phyloP scores from a whole-genome alignment of 2,329 filamentous ascomycete species.

The Epicoccum nigrum region DNA sequence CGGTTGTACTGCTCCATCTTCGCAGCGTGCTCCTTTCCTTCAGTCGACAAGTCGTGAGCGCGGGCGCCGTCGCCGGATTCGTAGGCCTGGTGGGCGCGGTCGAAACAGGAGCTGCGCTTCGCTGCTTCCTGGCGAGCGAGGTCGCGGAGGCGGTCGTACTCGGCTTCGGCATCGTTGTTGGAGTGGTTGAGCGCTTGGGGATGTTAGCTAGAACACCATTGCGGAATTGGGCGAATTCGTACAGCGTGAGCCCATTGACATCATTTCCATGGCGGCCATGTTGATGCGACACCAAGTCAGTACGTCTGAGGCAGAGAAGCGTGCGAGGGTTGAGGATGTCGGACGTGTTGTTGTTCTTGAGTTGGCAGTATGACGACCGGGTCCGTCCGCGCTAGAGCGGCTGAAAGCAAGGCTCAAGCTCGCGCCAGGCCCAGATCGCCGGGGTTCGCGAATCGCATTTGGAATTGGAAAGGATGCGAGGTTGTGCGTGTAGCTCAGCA shows the following conservation, averaged over 20 bases:
- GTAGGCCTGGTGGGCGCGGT: constrained; percentile 75
- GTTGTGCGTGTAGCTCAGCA: not conserved
- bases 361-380: constrained; percentile 10
- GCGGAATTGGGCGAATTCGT: constrained; percentile 14
- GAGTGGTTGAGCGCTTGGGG: constrained; percentile 44
- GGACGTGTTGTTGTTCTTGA: constrained; percentile 25
- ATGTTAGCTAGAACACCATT: constrained; percentile 7
- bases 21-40: constrained; percentile 82
- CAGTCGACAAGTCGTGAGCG: constrained; percentile 83
- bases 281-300: constrained; percentile 19
- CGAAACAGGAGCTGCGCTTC: constrained; percentile 79
- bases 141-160: constrained; percentile 90
- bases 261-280: constrained; percentile 44
- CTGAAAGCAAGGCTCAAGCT: constrained; percentile 14
- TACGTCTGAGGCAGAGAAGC: constrained; percentile 1
- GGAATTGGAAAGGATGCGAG: constrained; percentile 5
- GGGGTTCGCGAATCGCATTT: constrained; percentile 8
- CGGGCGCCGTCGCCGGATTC: constrained; percentile 77
- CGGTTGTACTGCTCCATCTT: constrained; percentile 89
- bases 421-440: constrained; percentile 19
- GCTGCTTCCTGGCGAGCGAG: constrained; percentile 80
- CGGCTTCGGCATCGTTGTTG: constrained; percentile 64
- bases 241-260: constrained; percentile 46
- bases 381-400: constrained; percentile 17
- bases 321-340: constrained; percentile 1